Base-by-base conservation (phyloP, 2,329 filamentous ascomycete species). In the Ascosphaera aggregata region DNA sequence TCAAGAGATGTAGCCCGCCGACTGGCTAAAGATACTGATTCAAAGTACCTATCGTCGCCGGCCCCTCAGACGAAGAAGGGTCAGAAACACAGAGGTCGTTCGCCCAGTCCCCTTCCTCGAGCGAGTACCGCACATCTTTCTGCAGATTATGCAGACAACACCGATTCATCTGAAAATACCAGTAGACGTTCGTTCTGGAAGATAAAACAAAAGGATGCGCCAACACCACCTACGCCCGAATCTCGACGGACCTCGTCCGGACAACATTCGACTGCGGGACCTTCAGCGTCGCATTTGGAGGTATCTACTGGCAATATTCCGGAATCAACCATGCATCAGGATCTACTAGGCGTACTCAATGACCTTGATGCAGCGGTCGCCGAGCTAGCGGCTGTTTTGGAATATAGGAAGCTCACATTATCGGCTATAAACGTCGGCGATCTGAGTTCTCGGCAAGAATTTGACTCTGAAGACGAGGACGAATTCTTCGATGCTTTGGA, bases 401-500 rank as follows among this genome's bases (percentile, higher is more conserved):
- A 68, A 5, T 78, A 79, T 50, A 91, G 75, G 58, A 92, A 89
- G 55, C 71, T 78, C 31, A 69, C 85, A 38, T 72, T 85, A 34
- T 59, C 70, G 40, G 66, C 61, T 4, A 49, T n/a, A n/a, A n/a
- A n/a, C n/a, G n/a, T n/a, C n/a, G n/a, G n/a, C n/a, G n/a, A n/a
- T n/a, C n/a, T n/a, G n/a, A n/a, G n/a, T n/a, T n/a, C 69, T 9
- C 62, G 72, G 30, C 64, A 68, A 49, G 93, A 84, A 50, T 71
- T 91, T 40, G 85, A 93, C 44, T 92, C 84, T 0, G 67, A 75
- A 20, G 77, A 80, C 1, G 70, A 70, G 2, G 80, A 92, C 41
- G 86, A 95, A 53, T 98, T 95, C 58, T 98, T 94, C 49, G 89
- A 98, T 54, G 89, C 89, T 1, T 74, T 78, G 49, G 76, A 73